Evolutionary conservation across 2,329 filamentous ascomycete species (phyloP).

Genomic region (Fusarium pseudocircinatum): DNA sequence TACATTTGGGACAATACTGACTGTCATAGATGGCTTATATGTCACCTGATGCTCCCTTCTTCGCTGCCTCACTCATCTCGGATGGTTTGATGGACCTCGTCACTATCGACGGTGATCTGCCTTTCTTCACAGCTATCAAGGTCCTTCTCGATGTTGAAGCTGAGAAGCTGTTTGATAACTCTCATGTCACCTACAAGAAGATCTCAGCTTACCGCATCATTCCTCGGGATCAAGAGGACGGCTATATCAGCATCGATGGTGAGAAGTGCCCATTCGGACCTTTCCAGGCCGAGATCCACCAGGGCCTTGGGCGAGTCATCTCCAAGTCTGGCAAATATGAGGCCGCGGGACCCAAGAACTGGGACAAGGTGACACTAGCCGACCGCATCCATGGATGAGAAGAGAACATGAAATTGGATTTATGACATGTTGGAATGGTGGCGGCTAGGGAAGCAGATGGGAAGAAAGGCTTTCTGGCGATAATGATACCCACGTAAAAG

Average conservation of each 20-base stretch:
- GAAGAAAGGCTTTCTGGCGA: slow-evolving; percentile 8
- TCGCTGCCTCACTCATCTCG: slow-evolving; percentile 80
- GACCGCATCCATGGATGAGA: slow-evolving; percentile 44
- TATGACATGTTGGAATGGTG: background rate
- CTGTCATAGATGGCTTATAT: slow-evolving; percentile 81
- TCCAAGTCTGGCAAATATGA: slow-evolving; percentile 82
- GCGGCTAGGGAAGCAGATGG: background rate
- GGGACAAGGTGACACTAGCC: slow-evolving; percentile 54
- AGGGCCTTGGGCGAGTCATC: slow-evolving; percentile 83
- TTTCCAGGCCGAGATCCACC: slow-evolving; percentile 91
- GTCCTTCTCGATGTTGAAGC: slow-evolving; percentile 78
- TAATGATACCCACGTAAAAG: slow-evolving; percentile 41
- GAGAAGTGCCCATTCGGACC: slow-evolving; percentile 87
- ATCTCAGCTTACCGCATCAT: slow-evolving; percentile 87
- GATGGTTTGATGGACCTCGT: slow-evolving; percentile 91
- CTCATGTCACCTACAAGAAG: slow-evolving; percentile 83
- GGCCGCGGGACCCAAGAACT: slow-evolving; percentile 62
- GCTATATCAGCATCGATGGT: slow-evolving; percentile 94
- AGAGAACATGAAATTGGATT: background rate
- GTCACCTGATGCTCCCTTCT: slow-evolving; percentile 88
- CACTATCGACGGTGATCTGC: slow-evolving; percentile 79
- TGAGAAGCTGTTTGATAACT: slow-evolving; percentile 81
- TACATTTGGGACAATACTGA: slow-evolving; percentile 13
- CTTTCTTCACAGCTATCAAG: slow-evolving; percentile 70
- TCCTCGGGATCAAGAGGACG: slow-evolving; percentile 74